Evolutionary conservation across 306 rosid genomes (phyloP).

Genomic region (Acacia confusa): DNA sequence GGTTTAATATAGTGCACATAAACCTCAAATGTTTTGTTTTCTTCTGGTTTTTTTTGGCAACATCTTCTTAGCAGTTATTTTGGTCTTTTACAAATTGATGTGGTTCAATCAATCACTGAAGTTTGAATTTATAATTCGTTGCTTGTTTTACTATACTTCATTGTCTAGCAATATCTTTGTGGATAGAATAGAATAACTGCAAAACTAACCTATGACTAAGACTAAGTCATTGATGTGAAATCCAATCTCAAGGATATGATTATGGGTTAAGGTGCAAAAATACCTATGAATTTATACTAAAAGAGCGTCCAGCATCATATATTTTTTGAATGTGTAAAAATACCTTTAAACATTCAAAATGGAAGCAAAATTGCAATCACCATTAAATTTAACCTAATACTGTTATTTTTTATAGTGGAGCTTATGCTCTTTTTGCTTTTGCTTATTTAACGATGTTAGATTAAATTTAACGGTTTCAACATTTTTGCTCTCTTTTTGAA

Average conservation of each 20-base stretch:
- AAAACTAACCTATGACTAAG: not conserved
- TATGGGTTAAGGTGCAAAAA: too few species aligned
- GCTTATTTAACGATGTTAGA: too few species aligned
- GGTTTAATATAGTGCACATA: not conserved
- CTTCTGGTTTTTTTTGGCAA: not conserved
- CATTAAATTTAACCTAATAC: accelerated
- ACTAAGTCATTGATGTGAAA: not conserved
- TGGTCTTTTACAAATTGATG: not conserved
- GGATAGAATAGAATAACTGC: not conserved
- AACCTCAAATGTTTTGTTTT: not conserved
- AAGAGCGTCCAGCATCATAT: too few species aligned
- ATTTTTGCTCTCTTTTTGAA: too few species aligned
- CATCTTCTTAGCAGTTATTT: not conserved
- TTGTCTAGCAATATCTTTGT: not conserved
- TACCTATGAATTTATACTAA: too few species aligned
- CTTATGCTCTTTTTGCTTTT: accelerated
- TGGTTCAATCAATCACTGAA: not conserved
- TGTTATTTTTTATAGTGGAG: accelerated
- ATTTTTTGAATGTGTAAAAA: too few species aligned
- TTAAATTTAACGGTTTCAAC: too few species aligned
- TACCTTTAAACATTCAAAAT: too few species aligned
- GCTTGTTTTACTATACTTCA: not conserved
- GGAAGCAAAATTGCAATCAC: accelerated
- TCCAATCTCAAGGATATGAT: not conserved
- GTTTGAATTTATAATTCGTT: not conserved